phyloP scores from a whole-genome alignment of 495 filamentous ascomycete genomes.

The Penicillium coprophilum region DNA sequence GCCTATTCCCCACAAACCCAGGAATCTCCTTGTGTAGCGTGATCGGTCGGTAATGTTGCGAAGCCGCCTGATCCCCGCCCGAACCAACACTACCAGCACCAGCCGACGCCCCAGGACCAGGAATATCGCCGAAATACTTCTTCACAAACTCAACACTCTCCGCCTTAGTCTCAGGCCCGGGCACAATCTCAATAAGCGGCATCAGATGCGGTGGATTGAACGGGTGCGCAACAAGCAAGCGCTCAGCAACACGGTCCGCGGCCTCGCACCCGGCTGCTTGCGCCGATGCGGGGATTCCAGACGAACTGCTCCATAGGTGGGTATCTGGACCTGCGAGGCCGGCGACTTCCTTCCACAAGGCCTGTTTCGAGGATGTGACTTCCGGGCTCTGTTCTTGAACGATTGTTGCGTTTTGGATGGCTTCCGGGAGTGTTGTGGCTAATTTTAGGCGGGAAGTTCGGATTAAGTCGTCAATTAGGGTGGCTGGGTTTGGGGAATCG shows the following conservation, averaged over 20 bases:
- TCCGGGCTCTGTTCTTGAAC: constrained; percentile 63
- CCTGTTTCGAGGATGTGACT: constrained; percentile 48
- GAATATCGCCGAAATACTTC: constrained; percentile 47
- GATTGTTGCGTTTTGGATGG: constrained; percentile 47
- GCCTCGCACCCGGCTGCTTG: constrained; percentile 32
- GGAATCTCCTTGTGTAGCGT: constrained; percentile 54
- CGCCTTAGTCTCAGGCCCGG: constrained; percentile 39
- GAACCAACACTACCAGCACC: neutral
- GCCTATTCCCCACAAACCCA: constrained; percentile 52
- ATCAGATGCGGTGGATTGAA: constrained; percentile 66
- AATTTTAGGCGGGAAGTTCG: constrained; percentile 35
- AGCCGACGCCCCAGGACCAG: constrained; percentile 29
- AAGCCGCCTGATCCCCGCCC: neutral
- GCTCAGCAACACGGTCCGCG: constrained; percentile 38
- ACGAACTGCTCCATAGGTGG: constrained; percentile 58
- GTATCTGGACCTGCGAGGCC: constrained; percentile 32
- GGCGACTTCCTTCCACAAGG: constrained; percentile 52
- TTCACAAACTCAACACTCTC: constrained; percentile 44
- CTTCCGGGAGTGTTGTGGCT: constrained; percentile 37
- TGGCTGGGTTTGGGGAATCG: neutral
- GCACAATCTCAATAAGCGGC: constrained; percentile 61
- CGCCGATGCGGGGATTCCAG: constrained; percentile 53
- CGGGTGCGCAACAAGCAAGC: constrained; percentile 58
- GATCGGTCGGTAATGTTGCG: constrained; percentile 42
- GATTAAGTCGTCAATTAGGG: constrained; percentile 22